These are phyloP conservation scores for Fragaria ananassa DNA, from an alignment of 306 rosid species.

Conservation along the genomic window DNA sequence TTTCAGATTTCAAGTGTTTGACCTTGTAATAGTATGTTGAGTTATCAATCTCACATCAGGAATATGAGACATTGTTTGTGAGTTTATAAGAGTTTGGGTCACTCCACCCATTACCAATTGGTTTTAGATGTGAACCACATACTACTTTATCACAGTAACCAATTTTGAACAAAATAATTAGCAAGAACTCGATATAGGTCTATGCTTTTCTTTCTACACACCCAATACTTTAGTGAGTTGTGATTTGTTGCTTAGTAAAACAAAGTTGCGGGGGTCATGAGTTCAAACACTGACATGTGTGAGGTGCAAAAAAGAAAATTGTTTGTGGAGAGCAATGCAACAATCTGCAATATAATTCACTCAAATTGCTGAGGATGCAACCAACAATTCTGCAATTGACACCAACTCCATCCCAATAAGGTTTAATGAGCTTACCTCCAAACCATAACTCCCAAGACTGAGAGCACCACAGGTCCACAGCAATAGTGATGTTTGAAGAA, in stretches of 20 bases:
- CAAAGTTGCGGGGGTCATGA: neutral
- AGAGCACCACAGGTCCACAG: conserved; percentile 31
- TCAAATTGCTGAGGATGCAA: neutral
- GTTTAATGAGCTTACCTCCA: neutral
- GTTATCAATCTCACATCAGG: too few species aligned
- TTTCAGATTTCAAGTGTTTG: neutral
- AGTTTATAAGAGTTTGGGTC: neutral
- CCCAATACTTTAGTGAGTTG: too few species aligned
- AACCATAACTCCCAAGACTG: conserved; percentile 43
- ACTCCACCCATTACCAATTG: neutral
- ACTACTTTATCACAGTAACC: too few species aligned
- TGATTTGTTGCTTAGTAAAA: too few species aligned
- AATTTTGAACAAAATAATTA: too few species aligned
- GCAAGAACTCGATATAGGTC: too few species aligned
- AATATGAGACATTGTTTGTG: too few species aligned
- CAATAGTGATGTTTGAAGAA: conserved; percentile 62
- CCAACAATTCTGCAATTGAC: neutral
- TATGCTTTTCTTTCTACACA: too few species aligned
- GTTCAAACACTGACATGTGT: neutral
- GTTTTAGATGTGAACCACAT: too few species aligned
- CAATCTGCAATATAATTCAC: conserved; percentile 8
- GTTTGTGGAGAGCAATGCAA: conserved; percentile 4
- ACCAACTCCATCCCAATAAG: neutral
- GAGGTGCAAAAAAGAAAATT: neutral
- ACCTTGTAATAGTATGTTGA: neutral